Conservation (phyloP, 345 rosid species). For the Corymbia maculata region DNA sequence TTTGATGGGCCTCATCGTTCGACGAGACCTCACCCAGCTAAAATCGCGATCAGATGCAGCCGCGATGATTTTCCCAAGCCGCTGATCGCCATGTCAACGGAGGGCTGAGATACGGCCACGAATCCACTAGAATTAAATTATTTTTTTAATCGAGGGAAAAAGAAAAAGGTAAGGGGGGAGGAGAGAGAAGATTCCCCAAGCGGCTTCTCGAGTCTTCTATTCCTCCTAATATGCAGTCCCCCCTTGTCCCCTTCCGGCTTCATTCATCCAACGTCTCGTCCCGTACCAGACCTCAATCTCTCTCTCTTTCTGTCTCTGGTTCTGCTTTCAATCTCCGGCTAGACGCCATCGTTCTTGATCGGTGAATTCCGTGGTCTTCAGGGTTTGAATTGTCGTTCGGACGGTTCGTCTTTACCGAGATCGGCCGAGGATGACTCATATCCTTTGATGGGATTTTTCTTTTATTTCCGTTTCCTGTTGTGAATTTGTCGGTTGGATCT, state of each 20-base stretch:
- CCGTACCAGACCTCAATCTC: not conserved
- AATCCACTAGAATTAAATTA: too few relatives aligned
- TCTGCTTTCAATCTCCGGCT: not conserved
- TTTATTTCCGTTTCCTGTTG: not conserved
- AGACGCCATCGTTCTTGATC: not conserved
- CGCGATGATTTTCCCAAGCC: not conserved
- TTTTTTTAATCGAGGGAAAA: too few relatives aligned
- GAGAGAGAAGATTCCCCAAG: not conserved
- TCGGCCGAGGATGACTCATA: constrained; percentile 45
- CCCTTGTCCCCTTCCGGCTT: not conserved
- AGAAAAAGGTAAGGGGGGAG: too few relatives aligned
- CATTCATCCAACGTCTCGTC: not conserved
- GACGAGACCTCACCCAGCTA: not conserved
- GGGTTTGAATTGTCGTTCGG: not conserved
- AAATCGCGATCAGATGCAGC: not conserved
- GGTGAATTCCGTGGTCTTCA: not conserved
- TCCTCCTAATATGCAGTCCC: not conserved
- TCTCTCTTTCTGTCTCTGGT: not conserved
- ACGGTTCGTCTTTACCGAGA: not conserved
- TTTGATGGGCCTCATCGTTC: not conserved
- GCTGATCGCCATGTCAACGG: not conserved
- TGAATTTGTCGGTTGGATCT: not conserved
- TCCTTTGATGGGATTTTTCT: constrained; percentile 27
- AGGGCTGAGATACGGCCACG: not conserved
- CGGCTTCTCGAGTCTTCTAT: constrained; percentile 14